Evolutionary conservation across 345 rosid genomes (phyloP).

Genomic region (Stellera chamaejasme): DNA sequence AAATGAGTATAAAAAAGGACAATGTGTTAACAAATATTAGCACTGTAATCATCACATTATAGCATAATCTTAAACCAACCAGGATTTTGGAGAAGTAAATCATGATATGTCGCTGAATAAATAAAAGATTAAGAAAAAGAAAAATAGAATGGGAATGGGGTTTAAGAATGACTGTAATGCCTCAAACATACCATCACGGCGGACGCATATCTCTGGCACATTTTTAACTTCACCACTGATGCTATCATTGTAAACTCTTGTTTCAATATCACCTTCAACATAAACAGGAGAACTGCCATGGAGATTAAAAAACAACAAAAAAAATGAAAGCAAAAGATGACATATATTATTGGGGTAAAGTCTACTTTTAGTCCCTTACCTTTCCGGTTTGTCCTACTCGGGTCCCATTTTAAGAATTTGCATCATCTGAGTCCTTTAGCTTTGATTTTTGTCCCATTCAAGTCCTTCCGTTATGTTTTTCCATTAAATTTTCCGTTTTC

Average conservation of each 20-base stretch:
- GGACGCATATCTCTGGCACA: constrained; percentile 85
- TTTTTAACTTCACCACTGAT: constrained; percentile 65
- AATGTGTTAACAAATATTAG: neutral
- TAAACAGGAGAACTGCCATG: constrained; percentile 71
- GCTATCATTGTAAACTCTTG: constrained; percentile 89
- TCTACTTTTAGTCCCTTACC: too few species aligned
- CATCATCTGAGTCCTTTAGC: too few species aligned
- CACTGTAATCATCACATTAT: neutral
- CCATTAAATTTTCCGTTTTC: too few species aligned
- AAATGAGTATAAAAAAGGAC: too few species aligned
- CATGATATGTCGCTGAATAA: too few species aligned
- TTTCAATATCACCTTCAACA: constrained; percentile 95
- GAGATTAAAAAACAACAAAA: constrained; percentile 5
- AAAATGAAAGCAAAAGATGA: neutral
- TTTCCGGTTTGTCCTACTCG: too few species aligned
- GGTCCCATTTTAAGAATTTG: too few species aligned
- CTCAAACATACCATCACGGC: constrained; percentile 53
- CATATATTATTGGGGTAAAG: too few species aligned
- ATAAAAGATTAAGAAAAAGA: neutral
- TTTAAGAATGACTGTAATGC: constrained; percentile 2
- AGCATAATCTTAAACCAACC: neutral
- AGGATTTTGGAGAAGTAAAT: neutral
- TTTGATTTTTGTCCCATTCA: too few species aligned
- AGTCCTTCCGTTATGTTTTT: too few species aligned
- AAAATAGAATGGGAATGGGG: neutral